phyloP scores from a whole-genome alignment of 2,329 filamentous ascomycete species.

The Fusarium sp. region DNA sequence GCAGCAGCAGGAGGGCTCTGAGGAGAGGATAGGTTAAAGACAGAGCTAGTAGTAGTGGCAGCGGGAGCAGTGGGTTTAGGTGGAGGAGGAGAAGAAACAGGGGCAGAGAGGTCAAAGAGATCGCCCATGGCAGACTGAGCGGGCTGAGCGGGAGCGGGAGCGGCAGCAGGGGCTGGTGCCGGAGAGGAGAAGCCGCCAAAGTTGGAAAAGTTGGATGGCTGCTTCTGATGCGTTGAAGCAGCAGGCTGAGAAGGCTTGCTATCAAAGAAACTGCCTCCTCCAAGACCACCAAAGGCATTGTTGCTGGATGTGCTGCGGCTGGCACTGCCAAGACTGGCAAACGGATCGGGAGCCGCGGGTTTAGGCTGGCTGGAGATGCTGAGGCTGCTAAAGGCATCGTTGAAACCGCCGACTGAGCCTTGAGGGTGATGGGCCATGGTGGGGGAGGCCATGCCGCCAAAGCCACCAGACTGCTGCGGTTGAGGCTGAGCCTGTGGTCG shows the following conservation, averaged over 20 bases:
- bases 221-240: conserved; percentile 57
- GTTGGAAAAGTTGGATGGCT: conserved; percentile 65
- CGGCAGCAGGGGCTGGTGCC: conserved; percentile 43
- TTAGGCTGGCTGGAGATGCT: conserved; percentile 58
- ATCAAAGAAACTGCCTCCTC: conserved; percentile 87
- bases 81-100: conserved; percentile 55
- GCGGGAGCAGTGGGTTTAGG: conserved; percentile 53
- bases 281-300: conserved; percentile 60
- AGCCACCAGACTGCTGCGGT: conserved; percentile 64
- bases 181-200: conserved; percentile 68
- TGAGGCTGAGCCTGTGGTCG: conserved; percentile 71
- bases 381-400: conserved; percentile 72
- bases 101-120: conserved; percentile 77
- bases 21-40: conserved; percentile 79
- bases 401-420: conserved; percentile 67
- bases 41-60: conserved; percentile 60
- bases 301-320: conserved; percentile 49
- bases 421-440: conserved; percentile 59
- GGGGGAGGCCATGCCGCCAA: conserved; percentile 72
- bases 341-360: conserved; percentile 58
- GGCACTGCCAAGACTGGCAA: conserved; percentile 62
- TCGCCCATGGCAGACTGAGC: conserved; percentile 70
- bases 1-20: conserved; percentile 56
- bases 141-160: conserved; percentile 52
- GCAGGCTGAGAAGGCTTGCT: conserved; percentile 68